Conservation (phyloP, 306 rosid species). For the Vachellia collinsii region DNA sequence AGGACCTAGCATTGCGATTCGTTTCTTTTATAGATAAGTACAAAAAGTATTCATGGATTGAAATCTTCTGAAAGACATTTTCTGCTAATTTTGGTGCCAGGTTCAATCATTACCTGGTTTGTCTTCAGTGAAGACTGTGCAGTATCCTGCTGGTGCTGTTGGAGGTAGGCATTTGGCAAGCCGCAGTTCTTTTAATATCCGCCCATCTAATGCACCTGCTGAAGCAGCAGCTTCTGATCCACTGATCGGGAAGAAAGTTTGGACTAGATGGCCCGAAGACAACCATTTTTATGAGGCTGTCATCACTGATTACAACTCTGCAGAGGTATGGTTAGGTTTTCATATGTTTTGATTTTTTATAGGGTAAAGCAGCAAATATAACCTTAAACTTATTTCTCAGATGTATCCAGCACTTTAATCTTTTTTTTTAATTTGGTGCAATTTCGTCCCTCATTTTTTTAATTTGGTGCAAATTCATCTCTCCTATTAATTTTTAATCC, state of each 20-base stretch:
- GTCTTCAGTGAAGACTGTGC: slow-evolving; percentile 61
- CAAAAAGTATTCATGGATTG: not conserved
- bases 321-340: slow-evolving; percentile 58
- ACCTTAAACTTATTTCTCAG: too few relatives aligned
- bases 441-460: too few relatives aligned
- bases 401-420: too few relatives aligned
- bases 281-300: slow-evolving; percentile 93
- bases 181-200: slow-evolving; percentile 63
- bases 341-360: not conserved
- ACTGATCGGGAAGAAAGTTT: slow-evolving; percentile 83
- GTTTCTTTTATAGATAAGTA: not conserved
- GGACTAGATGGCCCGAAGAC: slow-evolving; percentile 98
- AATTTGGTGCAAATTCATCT: too few relatives aligned
- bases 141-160: slow-evolving; percentile 55
- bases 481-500: too few relatives aligned
- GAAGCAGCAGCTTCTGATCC: slow-evolving; percentile 62
- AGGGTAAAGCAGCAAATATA: too few relatives aligned
- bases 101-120: slow-evolving; percentile 68
- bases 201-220: slow-evolving; percentile 51
- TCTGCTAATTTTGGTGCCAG: slow-evolving; percentile 37
- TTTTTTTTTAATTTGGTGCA: too few relatives aligned
- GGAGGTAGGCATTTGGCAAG: slow-evolving; percentile 59
- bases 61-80: not conserved
- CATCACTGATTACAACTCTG: slow-evolving; percentile 71
- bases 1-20: not conserved